Evolutionary conservation across 177 flowering plant species (phyloP).

Genomic region (Vitis hybrid): DNA sequence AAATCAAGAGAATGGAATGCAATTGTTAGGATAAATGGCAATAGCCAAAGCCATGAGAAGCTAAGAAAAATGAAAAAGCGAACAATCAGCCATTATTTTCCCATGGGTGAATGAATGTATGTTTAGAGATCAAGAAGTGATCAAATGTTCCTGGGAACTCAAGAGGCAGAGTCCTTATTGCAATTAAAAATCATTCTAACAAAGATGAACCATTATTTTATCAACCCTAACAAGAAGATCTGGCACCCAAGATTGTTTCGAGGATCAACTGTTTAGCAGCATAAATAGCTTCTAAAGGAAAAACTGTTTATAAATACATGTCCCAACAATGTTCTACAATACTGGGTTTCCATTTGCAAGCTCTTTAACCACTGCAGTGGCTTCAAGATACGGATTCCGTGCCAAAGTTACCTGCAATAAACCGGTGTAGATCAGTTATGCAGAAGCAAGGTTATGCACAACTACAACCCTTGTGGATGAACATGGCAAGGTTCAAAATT

Average conservation of each 20-base stretch:
- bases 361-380: not conserved
- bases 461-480: not conserved
- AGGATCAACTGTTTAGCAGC: not conserved
- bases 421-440: not conserved
- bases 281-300: not conserved
- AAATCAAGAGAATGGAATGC: no score
- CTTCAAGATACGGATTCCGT: not conserved
- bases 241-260: not conserved
- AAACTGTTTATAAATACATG: not conserved
- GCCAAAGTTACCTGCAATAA: not conserved
- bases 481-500: not conserved
- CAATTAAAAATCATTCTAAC: no score
- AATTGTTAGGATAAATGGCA: no score
- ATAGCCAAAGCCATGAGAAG: no score
- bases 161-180: no score
- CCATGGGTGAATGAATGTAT: no score
- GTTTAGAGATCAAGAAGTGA: no score
- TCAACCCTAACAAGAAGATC: not conserved
- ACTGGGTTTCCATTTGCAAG: not conserved
- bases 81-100: no score
- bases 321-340: not conserved
- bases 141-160: no score
- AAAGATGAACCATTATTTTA: no score
- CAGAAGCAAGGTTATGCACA: not conserved
- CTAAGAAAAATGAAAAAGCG: no score